phyloP scores from a whole-genome alignment of 805 yeast genomes.

The Monosporozyma yasuniensis region DNA sequence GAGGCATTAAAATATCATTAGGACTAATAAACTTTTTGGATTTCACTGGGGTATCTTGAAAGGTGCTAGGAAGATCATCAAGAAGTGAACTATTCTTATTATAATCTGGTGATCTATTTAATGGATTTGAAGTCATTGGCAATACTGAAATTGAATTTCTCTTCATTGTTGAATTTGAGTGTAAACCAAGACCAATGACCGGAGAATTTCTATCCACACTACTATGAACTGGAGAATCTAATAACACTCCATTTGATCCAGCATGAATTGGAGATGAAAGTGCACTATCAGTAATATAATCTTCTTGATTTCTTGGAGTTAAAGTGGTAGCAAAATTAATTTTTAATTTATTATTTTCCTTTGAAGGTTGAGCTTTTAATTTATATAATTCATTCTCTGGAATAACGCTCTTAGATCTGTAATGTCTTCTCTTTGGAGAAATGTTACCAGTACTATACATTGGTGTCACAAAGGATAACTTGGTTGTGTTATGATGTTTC shows the following conservation, averaged over 20 bases:
- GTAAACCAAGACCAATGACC: slow-evolving; percentile 6
- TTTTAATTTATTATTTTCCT: slow-evolving; percentile 5
- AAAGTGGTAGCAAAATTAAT: slow-evolving; percentile 4
- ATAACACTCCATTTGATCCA: neutral
- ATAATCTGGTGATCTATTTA: neutral
- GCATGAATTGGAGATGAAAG: slow-evolving; percentile 1
- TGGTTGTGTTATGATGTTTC: slow-evolving; percentile 1
- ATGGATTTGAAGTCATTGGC: neutral
- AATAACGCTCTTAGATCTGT: slow-evolving; percentile 3
- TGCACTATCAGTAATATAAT: neutral
- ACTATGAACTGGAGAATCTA: slow-evolving; percentile 3
- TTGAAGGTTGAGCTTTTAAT: neutral
- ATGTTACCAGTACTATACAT: slow-evolving; percentile 6
- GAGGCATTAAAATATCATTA: slow-evolving; percentile 1
- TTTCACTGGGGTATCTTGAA: slow-evolving; percentile 24
- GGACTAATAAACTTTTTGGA: neutral
- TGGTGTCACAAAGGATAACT: slow-evolving; percentile 2
- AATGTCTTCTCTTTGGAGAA: slow-evolving; percentile 11
- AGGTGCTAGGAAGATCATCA: slow-evolving; percentile 2
- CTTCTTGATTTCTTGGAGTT: slow-evolving; percentile 1
- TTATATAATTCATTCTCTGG: neutral
- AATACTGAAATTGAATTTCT: slow-evolving; percentile 3
- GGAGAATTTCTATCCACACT: slow-evolving; percentile 5
- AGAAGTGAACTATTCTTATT: neutral
- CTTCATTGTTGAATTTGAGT: neutral